These are phyloP conservation scores for Hypericum androsaemum DNA, from an alignment of 345 rosid genomes.

Conservation along the genomic window DNA sequence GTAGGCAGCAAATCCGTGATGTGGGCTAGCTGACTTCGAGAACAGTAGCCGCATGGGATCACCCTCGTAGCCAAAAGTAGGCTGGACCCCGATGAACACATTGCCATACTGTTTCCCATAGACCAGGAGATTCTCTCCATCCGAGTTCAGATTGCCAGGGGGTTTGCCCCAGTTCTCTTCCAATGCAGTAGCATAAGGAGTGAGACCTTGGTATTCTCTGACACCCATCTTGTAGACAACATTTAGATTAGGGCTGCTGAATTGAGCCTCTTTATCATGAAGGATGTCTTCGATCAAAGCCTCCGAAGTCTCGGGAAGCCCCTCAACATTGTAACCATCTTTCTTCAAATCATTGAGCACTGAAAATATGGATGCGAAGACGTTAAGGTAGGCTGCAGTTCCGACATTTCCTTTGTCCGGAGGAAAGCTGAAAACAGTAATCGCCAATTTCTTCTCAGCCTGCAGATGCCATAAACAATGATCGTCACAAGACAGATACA, in stretches of 20 bases:
- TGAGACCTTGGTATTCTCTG: conserved; percentile 69
- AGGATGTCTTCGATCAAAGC: conserved; percentile 76
- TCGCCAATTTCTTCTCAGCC: conserved; percentile 83
- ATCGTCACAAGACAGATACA: no score
- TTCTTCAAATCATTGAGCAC: conserved; percentile 67
- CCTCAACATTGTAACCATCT: conserved; percentile 87
- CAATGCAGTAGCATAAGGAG: conserved; percentile 70
- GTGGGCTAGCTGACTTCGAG: conserved; percentile 97
- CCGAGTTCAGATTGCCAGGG: conserved; percentile 91
- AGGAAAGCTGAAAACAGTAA: conserved; percentile 98
- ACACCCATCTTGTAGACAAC: conserved; percentile 90
- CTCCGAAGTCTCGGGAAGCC: conserved; percentile 91
- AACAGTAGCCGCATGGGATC: conserved; percentile 96
- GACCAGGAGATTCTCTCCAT: conserved; percentile 86
- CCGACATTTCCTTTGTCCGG: conserved; percentile 98
- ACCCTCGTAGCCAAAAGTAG: conserved; percentile 98
- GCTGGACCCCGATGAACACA: conserved; percentile 94
- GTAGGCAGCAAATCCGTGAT: conserved; percentile 94
- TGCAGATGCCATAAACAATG: no score
- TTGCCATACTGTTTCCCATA: conserved; percentile 90
- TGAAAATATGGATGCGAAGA: conserved; percentile 86
- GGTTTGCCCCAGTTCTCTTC: conserved; percentile 99
- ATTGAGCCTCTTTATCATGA: conserved; percentile 97
- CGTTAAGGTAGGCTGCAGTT: conserved; percentile 90
- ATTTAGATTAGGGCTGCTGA: conserved; percentile 90